Evolutionary conservation across 2,329 filamentous ascomycete genomes (phyloP).

Genomic region (Endothia cerciana): DNA sequence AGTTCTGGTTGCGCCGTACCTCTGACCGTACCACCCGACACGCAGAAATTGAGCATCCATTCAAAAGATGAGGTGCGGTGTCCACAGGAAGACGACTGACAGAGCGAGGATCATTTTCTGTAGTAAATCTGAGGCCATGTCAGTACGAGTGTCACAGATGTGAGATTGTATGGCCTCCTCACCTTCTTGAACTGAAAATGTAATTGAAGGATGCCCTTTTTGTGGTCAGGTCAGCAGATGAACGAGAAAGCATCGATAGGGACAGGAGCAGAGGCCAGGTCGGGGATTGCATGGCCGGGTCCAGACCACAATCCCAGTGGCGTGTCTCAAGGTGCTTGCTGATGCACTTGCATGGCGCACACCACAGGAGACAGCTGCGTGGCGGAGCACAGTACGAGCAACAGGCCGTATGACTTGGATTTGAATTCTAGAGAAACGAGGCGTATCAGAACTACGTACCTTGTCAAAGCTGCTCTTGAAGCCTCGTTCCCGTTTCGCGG

Average conservation of each 20-base stretch:
- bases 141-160: slow-evolving; percentile 18
- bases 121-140: slow-evolving; percentile 54
- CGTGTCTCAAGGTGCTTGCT: not conserved
- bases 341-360: not conserved
- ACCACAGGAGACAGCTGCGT: not conserved
- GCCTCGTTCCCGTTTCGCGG: slow-evolving; percentile 89
- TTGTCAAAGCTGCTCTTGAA: slow-evolving; percentile 98
- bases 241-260: slow-evolving; percentile 15
- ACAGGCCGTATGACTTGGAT: slow-evolving; percentile 5
- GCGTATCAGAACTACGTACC: slow-evolving; percentile 56
- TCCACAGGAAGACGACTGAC: not conserved
- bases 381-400: slow-evolving; percentile 28
- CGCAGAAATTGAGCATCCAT: not conserved
- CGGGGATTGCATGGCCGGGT: not conserved
- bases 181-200: slow-evolving; percentile 99
- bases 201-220: slow-evolving; percentile 87
- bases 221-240: slow-evolving; percentile 24
- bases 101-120: slow-evolving; percentile 48
- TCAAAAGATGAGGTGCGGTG: not conserved
- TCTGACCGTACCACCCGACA: not conserved
- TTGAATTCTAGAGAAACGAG: slow-evolving; percentile 25
- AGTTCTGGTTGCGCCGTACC: slow-evolving; percentile 9
- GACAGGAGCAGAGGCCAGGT: not conserved
- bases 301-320: not conserved
- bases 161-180: slow-evolving; percentile 34